Evolutionary conservation across 331 rosid species (phyloP), one percentile per base, ranked within the genome.

Genomic region (Spiraea crenata): DNA sequence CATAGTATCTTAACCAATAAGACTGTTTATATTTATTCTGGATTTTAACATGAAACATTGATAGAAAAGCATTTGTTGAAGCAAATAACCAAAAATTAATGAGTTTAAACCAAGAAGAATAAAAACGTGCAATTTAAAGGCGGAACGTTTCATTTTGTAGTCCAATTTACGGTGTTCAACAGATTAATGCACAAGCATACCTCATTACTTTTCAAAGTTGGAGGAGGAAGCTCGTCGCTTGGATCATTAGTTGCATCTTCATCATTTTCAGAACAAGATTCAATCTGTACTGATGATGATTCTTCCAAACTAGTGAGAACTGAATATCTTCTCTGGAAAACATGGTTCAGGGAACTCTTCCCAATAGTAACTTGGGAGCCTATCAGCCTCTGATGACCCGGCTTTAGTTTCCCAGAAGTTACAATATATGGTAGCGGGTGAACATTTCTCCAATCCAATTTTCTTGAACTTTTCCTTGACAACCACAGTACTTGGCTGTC

Each of bases 121-220:
- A 16, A 9, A 67, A 15, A 42, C 13, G 38, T n/a, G 48, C 17
- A 67, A 15, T 35, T n/a, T 10, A 35, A 67, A 19, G 72, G 31
- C 17, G 72, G 31, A 51, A 17, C 49, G 5, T 67, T 38, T 67
- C 35, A 10, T 11, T 57, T 34, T 67, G 16, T 8, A 5, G 13
- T 14, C 41, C n/a, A 16, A 38, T 67, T 67, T 66, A 66, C n/a
- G 1, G 31, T 49, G 25, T 49, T 16, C 6, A 65, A 47, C 46
- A 35, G 9, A 49, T 17, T 38, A 54, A 41, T 16, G 55, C 17
- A 45, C 16, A 31, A 58, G n/a, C 7, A 45, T 84, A 88, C 98
- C 92, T 87, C 88, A 39, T 89, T 87, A 51, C 76, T 79, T 46
- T 83, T 82, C 52, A 76, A 81, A 64, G 91, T 84, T 57, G 89